Base-by-base conservation (phyloP, 306 rosid genomes). In the Glycine soja region DNA sequence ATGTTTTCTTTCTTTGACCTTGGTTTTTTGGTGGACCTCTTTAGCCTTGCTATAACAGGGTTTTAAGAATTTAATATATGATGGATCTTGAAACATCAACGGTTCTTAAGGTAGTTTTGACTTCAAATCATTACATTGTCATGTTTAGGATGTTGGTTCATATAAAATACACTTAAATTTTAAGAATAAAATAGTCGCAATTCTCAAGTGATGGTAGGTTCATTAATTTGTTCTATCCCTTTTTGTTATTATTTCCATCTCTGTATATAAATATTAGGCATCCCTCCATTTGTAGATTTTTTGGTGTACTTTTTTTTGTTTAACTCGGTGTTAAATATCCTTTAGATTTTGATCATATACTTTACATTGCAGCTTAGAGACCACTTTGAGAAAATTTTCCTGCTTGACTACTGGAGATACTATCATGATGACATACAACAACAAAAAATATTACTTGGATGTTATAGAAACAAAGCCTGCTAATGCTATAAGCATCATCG, bases 381-480 rank as follows among this genome's bases (percentile, higher is more conserved):
- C 97, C 6, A 92, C 98, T 3, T 85, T 93, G 72, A 88, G 99
- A 82, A 95, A 92, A 84, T 95, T 93, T 81, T 93, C 99, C 14
- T 95, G 99, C 87, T 87, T 95, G 87, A 87, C 97, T 19, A 82
- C 90, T 54, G 99, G 98, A 77, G 99, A 93, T 85, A 95, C 98
- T 85, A 95, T 95, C 78, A 95, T 95, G 99, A 97, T 95, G 69
- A 92, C 98, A 48, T 93, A 95, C 78, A 95, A 93, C 89, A 93
- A 93, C 90, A 95, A 87, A 81, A 93, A 93, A 66, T 93, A 95
- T 75, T 95, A 95, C 83, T 89, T 95, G 11, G 98, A 95, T 89
- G 89, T 95, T 30, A 83, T 90, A 43, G 99, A 95, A 86, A 59
- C 96, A 11, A 95, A 89, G 86, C 99, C 99, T 77, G 86, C 94